Base-by-base conservation (phyloP, 2,329 filamentous ascomycete species). In the Fusarium oxysporum region DNA sequence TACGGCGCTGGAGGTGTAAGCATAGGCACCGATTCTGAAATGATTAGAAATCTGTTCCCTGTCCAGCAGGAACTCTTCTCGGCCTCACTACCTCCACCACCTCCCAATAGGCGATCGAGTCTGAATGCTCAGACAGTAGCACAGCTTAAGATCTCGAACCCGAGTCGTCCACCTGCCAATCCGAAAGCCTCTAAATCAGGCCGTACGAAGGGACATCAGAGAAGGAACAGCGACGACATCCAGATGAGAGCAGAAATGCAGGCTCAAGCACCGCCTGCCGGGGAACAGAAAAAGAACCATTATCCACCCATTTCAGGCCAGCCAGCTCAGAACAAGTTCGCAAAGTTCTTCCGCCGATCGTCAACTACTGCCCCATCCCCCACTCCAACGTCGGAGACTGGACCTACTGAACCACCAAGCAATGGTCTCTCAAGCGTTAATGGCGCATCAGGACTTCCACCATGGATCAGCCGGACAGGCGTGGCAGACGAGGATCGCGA, bases 51-150 rank as follows among this genome's bases (percentile, higher is more conserved):
- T 43, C 81, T 87, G 13, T 80, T 86, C n/a, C 81, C 85, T 1
- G 76, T 84, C 3, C 81, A 85, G 4, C 80, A 83, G 30, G 79
- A 80, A 13, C 70, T 82, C 4, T 84, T 85, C 60, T 80, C 82
- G 3, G 78, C 81, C 6, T 79, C 79, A 1, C 70, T 80, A 2
- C 83, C 83, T 4, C 87, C 86, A 1, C 84, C 86, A 1, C 83
- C 86, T 4, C 88, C 88, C 0, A 81, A 87, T 54, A 81, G 88
- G 17, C 82, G 86, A 55, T 90, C 88, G 8, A 90, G 88, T 72
- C 78, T 90, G 7, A 83, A 87, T 56, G 86, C 86, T 5, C 83
- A 82, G 38, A 86, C 84, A 0, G 83, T 83, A 23, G 78, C 79
- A 3, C 75, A 64, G 33, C 56, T 59, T 4, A 59, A 65, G 13